A percentile compares a stretch with the other conserved stretches of the same genome.
These are phyloP conservation scores for Ocimum tenuiflorum DNA, from an alignment of 257 asterid species.

Conservation along the genomic window DNA sequence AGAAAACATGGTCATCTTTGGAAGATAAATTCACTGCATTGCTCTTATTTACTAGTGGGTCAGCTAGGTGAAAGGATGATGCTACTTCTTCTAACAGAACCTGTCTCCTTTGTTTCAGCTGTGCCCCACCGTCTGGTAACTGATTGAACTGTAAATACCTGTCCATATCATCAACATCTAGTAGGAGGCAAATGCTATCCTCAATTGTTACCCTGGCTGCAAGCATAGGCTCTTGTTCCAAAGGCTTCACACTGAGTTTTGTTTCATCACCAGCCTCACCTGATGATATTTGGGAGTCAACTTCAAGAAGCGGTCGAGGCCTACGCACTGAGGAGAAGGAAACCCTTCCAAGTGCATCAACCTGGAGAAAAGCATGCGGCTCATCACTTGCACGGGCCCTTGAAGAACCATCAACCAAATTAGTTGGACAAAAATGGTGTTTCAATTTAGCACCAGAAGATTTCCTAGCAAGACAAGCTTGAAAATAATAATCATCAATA, in stretches of 20 bases:
- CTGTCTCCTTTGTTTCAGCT: conserved; percentile 55
- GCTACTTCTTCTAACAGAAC: conserved; percentile 61
- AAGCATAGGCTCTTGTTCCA: conserved; percentile 97
- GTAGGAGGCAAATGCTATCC: conserved; percentile 75
- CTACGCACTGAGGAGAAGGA: conserved; percentile 83
- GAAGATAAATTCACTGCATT: conserved; percentile 41
- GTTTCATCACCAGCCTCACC: conserved; percentile 37
- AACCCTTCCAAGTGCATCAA: conserved; percentile 93
- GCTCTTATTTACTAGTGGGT: conserved; percentile 54
- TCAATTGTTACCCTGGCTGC: conserved; percentile 92
- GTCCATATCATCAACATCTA: conserved; percentile 90
- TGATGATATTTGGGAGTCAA: conserved; percentile 61
- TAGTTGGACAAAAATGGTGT: conserved; percentile 85
- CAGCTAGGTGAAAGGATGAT: conserved; percentile 66
- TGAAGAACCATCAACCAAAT: conserved; percentile 51
- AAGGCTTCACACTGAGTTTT: conserved; percentile 60
- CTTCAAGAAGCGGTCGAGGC: conserved; percentile 93
- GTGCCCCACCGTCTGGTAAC: conserved; percentile 56
- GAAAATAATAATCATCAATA: conserved; percentile 84
- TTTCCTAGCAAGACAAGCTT: conserved; percentile 81
- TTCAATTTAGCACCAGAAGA: conserved; percentile 60
- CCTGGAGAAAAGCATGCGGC: conserved; percentile 82
- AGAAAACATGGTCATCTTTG: conserved; percentile 50
- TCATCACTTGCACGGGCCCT: conserved; percentile 61
- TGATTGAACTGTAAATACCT: conserved; percentile 68